Conservation (phyloP, 169 alveolate genomes). For the Cystoisospora suis region DNA sequence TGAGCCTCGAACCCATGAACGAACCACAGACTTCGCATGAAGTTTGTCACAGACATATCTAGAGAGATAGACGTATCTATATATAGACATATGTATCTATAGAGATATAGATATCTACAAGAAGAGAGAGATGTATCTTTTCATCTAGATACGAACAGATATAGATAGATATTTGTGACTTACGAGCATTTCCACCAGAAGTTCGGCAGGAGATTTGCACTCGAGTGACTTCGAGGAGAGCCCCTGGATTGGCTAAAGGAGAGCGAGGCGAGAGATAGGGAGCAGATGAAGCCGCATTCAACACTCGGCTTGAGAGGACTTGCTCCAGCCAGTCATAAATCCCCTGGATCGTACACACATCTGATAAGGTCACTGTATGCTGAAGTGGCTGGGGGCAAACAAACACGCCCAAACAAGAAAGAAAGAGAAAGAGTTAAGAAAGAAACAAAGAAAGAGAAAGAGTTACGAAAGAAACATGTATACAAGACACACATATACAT, state of each 20-base stretch:
- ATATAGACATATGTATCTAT: neutral
- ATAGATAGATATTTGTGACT: too few species aligned
- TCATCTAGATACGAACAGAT: neutral
- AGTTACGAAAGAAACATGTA: neutral
- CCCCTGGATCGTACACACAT: constrained; percentile 48
- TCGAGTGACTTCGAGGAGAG: constrained; percentile 35
- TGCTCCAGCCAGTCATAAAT: constrained; percentile 66
- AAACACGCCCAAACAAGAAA: neutral
- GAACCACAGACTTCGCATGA: too few species aligned
- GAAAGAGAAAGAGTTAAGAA: neutral
- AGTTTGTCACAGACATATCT: too few species aligned
- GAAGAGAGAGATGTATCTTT: neutral
- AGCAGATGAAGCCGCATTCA: constrained; percentile 54
- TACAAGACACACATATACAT: neutral
- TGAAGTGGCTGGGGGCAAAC: constrained; percentile 5
- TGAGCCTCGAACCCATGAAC: too few species aligned
- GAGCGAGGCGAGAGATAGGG: constrained; percentile 49
- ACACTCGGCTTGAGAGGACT: constrained; percentile 42
- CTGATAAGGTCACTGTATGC: neutral
- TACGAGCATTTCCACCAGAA: too few species aligned
- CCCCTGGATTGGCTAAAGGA: constrained; percentile 63
- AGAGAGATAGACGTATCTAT: too few species aligned
- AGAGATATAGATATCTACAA: too few species aligned
- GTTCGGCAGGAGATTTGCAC: constrained; percentile 44
- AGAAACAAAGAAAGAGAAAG: neutral